Percentiles rank a stretch among this genome's conserved stretches.
Evolutionary conservation across 2,329 filamentous ascomycete genomes (phyloP).

Genomic region (Microdochium trichocladiopsis): DNA sequence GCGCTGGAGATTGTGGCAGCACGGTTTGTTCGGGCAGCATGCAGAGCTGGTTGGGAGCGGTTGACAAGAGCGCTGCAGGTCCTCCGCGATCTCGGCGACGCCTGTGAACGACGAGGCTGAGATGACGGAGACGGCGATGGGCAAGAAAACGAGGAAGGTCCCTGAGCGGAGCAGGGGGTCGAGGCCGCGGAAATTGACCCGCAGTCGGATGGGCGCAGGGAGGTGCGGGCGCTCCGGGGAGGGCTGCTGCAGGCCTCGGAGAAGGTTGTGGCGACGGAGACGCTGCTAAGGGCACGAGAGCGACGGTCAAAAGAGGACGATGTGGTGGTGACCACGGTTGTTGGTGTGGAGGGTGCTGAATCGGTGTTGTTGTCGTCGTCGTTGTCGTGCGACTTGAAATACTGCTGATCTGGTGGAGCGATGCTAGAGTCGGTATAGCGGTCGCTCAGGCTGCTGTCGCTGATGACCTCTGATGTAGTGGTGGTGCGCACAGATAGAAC

Average conservation of each 20-base stretch:
- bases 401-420: neutral
- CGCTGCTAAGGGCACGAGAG: neutral
- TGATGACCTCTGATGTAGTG: neutral
- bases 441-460: neutral
- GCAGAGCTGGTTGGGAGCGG: slow-evolving; percentile 27
- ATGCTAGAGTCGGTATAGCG: neutral
- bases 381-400: neutral
- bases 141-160: neutral
- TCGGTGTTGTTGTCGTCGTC: neutral
- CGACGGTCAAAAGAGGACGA: neutral
- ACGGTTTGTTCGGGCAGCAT: slow-evolving; percentile 40
- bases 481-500: neutral
- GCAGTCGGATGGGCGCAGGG: neutral
- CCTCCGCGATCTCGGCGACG: slow-evolving; percentile 10
- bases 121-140: slow-evolving; percentile 1
- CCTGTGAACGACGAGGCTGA: neutral
- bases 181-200: neutral
- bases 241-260: neutral
- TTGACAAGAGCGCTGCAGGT: slow-evolving; percentile 11
- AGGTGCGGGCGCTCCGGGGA: neutral
- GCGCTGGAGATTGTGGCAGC: slow-evolving; percentile 27
- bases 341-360: neutral
- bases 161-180: neutral
- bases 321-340: neutral
- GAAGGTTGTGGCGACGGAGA: neutral